Conservation (phyloP, 2,329 filamentous ascomycete genomes). For the Fusarium sp. region DNA sequence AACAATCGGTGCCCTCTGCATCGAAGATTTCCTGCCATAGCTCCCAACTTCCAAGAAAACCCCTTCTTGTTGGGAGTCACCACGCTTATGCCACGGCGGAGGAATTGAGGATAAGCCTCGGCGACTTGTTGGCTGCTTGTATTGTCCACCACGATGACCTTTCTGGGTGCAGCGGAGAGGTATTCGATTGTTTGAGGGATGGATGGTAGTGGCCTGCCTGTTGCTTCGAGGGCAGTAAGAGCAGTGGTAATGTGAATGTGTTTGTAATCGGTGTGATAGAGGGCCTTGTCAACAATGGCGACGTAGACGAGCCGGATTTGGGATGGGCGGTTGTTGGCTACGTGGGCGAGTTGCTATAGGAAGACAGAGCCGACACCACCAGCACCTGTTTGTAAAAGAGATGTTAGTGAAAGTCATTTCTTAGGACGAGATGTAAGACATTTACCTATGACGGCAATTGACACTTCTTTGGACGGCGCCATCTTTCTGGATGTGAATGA, state of each 20-base stretch:
- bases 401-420: too few relatives aligned
- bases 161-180: conserved; percentile 81
- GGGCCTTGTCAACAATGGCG: conserved; percentile 85
- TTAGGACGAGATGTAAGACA: too few relatives aligned
- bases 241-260: conserved; percentile 74
- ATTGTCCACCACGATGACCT: conserved; percentile 91
- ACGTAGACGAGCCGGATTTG: conserved; percentile 87
- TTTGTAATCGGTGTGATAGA: conserved; percentile 81
- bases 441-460: neutral
- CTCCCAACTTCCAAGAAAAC: conserved; percentile 82
- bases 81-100: conserved; percentile 86
- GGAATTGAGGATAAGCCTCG: conserved; percentile 83
- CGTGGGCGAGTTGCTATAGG: conserved; percentile 82
- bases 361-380: conserved; percentile 95
- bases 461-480: neutral
- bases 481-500: too few relatives aligned
- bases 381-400: conserved; percentile 71
- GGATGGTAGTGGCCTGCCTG: conserved; percentile 75
- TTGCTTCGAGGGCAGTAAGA: conserved; percentile 74
- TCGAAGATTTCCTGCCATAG: conserved; percentile 91
- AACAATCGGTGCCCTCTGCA: conserved; percentile 77
- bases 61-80: conserved; percentile 99
- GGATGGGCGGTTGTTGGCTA: conserved; percentile 75
- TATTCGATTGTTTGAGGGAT: conserved; percentile 81
- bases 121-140: conserved; percentile 92